Percentiles rank a stretch among this genome's conserved stretches.
Evolutionary conservation across 306 rosid genomes (phyloP).

Genomic region (Prunus davidiana): DNA sequence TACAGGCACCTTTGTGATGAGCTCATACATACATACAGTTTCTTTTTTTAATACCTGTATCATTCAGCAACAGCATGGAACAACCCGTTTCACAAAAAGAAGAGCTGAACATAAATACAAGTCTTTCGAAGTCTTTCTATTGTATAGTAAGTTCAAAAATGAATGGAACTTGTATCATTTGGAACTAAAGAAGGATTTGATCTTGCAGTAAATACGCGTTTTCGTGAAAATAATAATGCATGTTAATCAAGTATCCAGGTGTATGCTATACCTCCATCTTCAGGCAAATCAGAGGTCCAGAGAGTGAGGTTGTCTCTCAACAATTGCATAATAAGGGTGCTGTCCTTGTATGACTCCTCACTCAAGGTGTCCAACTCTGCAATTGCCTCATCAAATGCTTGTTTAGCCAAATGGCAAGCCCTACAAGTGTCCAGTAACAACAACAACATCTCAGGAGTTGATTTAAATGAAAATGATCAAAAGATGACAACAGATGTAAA

Average conservation of each 20-base stretch:
- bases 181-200: background rate
- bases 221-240: background rate
- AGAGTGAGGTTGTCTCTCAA: conserved; percentile 98
- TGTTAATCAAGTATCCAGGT: background rate
- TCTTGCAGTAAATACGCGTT: background rate
- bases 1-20: background rate
- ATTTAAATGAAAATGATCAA: conserved; percentile 8
- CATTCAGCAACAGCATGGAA: background rate
- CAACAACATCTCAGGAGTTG: conserved; percentile 19
- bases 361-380: conserved; percentile 98
- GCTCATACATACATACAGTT: background rate
- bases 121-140: background rate
- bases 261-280: conserved; percentile 81
- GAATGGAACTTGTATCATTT: background rate
- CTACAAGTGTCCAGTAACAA: conserved; percentile 41
- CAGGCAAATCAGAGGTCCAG: conserved; percentile 99
- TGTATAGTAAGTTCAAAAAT: background rate
- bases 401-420: conserved; percentile 99
- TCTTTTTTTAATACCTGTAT: background rate
- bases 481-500: background rate
- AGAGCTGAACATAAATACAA: background rate
- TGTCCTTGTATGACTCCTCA: conserved; percentile 98
- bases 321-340: conserved; percentile 97
- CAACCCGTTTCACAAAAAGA: background rate
- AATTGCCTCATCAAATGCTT: conserved; percentile 98